These are phyloP conservation scores for Fusarium sp. DNA, from an alignment of 2,329 filamentous ascomycete species.

Conservation along the genomic window DNA sequence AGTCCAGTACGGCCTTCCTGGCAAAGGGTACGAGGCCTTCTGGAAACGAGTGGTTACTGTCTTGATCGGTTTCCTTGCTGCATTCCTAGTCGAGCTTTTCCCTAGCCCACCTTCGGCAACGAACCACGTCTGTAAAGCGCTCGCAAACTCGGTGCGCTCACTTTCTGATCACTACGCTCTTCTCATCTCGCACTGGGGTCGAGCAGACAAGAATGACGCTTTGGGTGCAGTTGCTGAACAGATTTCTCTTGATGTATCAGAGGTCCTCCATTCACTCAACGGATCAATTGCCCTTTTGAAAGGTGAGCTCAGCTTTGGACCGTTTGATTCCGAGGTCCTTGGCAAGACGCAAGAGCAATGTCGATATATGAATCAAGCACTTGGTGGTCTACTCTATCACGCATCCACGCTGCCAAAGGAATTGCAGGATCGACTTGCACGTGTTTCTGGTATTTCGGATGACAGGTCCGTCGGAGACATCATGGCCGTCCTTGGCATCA, in stretches of 20 bases:
- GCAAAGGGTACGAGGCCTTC: slow-evolving; percentile 59
- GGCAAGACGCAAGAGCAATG: slow-evolving; percentile 47
- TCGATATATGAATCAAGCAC: slow-evolving; percentile 50
- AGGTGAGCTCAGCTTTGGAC: slow-evolving; percentile 47
- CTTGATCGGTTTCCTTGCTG: slow-evolving; percentile 56
- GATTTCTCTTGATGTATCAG: slow-evolving; percentile 47
- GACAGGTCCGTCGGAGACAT: slow-evolving; percentile 59
- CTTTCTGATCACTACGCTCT: slow-evolving; percentile 62
- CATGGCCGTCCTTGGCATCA: slow-evolving; percentile 61
- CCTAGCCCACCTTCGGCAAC: slow-evolving; percentile 60
- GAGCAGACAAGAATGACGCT: slow-evolving; percentile 42
- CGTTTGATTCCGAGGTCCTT: slow-evolving; percentile 48
- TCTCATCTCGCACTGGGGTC: slow-evolving; percentile 57
- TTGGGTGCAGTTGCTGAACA: slow-evolving; percentile 49
- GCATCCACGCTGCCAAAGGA: slow-evolving; percentile 53
- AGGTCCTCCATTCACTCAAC: slow-evolving; percentile 44
- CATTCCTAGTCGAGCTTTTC: slow-evolving; percentile 59
- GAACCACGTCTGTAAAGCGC: slow-evolving; percentile 56
- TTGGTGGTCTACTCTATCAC: slow-evolving; percentile 48
- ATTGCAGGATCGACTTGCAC: slow-evolving; percentile 54
- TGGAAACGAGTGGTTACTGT: slow-evolving; percentile 60
- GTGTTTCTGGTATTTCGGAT: slow-evolving; percentile 54
- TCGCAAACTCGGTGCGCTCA: slow-evolving; percentile 56
- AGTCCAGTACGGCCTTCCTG: slow-evolving; percentile 57
- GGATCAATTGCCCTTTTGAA: slow-evolving; percentile 45